Evolutionary conservation across 2,329 filamentous ascomycete genomes (phyloP), one percentile per base, ranked within the genome.

Genomic region (Talaromyces sp.): DNA sequence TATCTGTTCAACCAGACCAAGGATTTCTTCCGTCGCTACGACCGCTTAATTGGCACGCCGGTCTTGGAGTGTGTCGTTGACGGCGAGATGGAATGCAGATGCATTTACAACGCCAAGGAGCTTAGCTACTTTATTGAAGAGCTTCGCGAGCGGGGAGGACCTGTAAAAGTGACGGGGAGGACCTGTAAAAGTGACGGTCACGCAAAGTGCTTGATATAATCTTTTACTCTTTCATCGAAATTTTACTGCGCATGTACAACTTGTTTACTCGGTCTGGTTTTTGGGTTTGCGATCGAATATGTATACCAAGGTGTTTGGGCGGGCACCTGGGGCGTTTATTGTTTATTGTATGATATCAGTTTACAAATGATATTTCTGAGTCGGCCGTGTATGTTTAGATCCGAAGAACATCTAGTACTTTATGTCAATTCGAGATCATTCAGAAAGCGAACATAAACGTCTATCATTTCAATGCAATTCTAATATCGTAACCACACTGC

Each of bases 81-180:
- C 25, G 59, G 55, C 33, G 59, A 57, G 9, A 27, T 55, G 13
- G 59, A 61, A 15, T 61, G 59, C 22, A 28, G 55, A 53, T 61
- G 59, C 28, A 61, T 61, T 8, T 61, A 61, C 27, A 61, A 61
- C n/a, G 59, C 59, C 8, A 61, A 61, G 19, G 59, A 61, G 28
- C 33, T 61, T 33, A 30, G 59, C 13, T 57, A 61, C 36, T 58
- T 53, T 19, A 44, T 61, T 7, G 55, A 61, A 4, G 59, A 61
- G 49, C 59, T 61, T 54, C 59, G 55, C 7, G 59, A 61, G 32
- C 51, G 55, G 8, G 33, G 28, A 22, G 47, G 28, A 15, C 53
- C 54, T n/a, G 11, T 57, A 33, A 61, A 49, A 17, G 59, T 61
- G 27, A 61, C 47, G 8, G 44, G 33, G 28, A 22, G 47, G 28